Evolutionary conservation across 2,329 filamentous ascomycete genomes (phyloP).

Genomic region (Thyridium curvatum): DNA sequence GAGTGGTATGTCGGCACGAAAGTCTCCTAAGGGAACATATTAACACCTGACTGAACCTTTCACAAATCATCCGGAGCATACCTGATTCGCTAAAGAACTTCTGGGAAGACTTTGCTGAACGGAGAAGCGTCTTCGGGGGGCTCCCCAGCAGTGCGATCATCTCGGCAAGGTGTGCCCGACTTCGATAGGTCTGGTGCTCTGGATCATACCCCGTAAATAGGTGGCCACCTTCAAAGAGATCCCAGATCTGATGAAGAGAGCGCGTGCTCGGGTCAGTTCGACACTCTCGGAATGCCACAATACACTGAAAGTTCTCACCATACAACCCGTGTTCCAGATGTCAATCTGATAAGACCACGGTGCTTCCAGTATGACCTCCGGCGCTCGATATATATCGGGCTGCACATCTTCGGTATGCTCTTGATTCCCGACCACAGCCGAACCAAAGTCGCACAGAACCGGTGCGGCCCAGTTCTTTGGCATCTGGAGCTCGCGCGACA

Average conservation of each 20-base stretch:
- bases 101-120: too few relatives aligned
- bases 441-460: constrained; percentile 27
- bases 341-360: constrained; percentile 27
- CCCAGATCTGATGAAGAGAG: constrained; percentile 25
- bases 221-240: constrained; percentile 24
- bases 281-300: not conserved
- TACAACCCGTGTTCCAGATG: constrained; percentile 28
- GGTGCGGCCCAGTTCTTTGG: constrained; percentile 22
- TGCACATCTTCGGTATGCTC: constrained; percentile 21
- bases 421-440: constrained; percentile 19
- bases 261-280: not conserved
- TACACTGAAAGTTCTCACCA: constrained; percentile 16
- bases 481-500: constrained; percentile 22
- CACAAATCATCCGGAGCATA: too few relatives aligned
- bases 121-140: constrained; percentile 25
- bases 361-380: constrained; percentile 26
- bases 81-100: too few relatives aligned
- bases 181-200: constrained; percentile 29
- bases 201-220: constrained; percentile 30
- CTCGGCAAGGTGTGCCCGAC: constrained; percentile 40
- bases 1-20: too few relatives aligned
- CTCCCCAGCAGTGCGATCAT: constrained; percentile 38
- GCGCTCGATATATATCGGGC: constrained; percentile 26
- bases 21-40: too few relatives aligned
- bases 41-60: too few relatives aligned